Percentiles rank a stretch among this genome's conserved stretches.
phyloP scores from a whole-genome alignment of 345 rosid genomes.

The Clarkia xantiana region DNA sequence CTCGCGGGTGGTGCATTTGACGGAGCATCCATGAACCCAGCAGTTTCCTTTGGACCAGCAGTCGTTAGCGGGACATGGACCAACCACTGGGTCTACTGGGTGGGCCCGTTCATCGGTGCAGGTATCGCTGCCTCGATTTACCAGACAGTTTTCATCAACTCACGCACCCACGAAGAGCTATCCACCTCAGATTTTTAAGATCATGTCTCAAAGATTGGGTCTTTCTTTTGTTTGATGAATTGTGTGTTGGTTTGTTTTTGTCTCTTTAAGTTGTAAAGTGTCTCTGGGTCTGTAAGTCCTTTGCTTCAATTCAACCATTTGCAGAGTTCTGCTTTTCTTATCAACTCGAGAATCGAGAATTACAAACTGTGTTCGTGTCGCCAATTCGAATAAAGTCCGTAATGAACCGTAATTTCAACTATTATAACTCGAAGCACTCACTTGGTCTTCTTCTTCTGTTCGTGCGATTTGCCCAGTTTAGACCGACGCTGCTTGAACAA shows the following conservation, averaged over 20 bases:
- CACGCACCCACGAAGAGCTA: conserved; percentile 47
- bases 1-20: conserved; percentile 84
- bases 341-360: not conserved
- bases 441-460: conserved; percentile 37
- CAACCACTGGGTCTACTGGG: conserved; percentile 91
- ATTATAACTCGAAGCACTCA: too few relatives aligned
- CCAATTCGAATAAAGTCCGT: too few relatives aligned
- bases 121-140: conserved; percentile 61
- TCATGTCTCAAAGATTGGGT: too few relatives aligned
- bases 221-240: too few relatives aligned
- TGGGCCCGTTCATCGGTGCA: conserved; percentile 67
- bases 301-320: not conserved
- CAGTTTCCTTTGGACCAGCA: conserved; percentile 88
- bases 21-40: conserved; percentile 94
- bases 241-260: not conserved
- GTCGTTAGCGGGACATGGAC: conserved; percentile 94
- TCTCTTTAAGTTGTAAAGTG: not conserved
- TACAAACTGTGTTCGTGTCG: too few relatives aligned
- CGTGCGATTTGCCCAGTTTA: conserved; percentile 36
- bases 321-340: not conserved
- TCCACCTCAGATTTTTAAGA: conserved; percentile 41
- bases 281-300: not conserved
- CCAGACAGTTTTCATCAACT: conserved; percentile 39
- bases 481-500: conserved; percentile 56
- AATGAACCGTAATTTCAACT: too few relatives aligned